These are phyloP conservation scores for Crithidia acanthocephali DNA, from an alignment of 208 protist species.

Conservation along the genomic window DNA sequence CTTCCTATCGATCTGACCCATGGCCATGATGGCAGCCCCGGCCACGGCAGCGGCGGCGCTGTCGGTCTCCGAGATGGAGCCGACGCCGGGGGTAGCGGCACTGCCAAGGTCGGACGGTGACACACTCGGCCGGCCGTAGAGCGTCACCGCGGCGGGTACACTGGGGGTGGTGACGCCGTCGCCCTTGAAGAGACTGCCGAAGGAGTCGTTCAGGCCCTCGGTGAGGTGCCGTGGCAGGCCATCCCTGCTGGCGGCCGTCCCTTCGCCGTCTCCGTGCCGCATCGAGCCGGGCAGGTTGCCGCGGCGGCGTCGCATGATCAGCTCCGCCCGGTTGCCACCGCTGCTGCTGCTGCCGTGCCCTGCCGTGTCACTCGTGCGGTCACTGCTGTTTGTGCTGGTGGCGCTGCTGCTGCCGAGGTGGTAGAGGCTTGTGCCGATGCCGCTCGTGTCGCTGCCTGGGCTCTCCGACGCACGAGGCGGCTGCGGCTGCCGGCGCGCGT, in stretches of 20 bases:
- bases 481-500: neutral
- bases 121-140: neutral
- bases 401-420: neutral
- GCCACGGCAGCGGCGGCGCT: neutral
- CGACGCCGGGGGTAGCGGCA: neutral
- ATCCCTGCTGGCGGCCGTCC: neutral
- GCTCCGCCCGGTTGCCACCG: neutral
- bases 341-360: too few relatives aligned
- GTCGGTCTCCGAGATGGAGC: neutral
- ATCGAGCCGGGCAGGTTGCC: neutral
- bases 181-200: slow-evolving; percentile 11
- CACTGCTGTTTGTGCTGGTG: slow-evolving; percentile 3
- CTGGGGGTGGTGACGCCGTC: neutral
- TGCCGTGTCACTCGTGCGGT: too few relatives aligned
- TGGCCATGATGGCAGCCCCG: neutral
- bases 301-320: neutral
- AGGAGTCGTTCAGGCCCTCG: neutral
- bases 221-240: neutral
- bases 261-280: neutral
- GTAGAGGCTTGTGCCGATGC: slow-evolving; percentile 10
- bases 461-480: neutral
- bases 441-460: slow-evolving; percentile 9
- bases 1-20: neutral
- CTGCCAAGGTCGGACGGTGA: slow-evolving; percentile 6
- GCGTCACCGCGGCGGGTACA: neutral